These are phyloP conservation scores for Alternaria postmessia DNA, from an alignment of 2,329 filamentous ascomycete genomes.

Conservation along the genomic window DNA sequence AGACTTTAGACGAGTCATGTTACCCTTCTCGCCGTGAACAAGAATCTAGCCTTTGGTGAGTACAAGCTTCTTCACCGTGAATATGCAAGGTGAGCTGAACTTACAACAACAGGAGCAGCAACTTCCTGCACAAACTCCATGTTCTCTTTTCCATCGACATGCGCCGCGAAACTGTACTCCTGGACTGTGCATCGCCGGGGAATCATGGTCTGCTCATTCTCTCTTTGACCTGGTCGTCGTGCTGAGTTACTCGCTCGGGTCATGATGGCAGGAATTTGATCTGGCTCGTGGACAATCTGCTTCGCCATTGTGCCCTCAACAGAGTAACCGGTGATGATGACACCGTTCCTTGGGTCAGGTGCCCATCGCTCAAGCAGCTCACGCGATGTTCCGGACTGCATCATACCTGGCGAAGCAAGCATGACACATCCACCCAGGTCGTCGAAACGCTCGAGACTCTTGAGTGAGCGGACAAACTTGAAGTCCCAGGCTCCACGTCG, in stretches of 20 bases:
- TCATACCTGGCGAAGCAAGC: constrained; percentile 97
- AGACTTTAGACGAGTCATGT: constrained; percentile 97
- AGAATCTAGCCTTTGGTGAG: constrained; percentile 70
- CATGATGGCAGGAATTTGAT: constrained; percentile 94
- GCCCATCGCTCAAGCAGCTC: constrained; percentile 95
- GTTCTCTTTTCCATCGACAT: constrained; percentile 96
- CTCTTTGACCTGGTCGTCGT: constrained; percentile 69
- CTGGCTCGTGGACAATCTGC: constrained; percentile 91
- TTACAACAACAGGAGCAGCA: constrained; percentile 86
- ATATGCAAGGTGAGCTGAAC: constrained; percentile 49
- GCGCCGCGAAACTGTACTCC: constrained; percentile 94
- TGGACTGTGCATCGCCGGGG: constrained; percentile 91
- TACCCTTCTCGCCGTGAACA: constrained; percentile 95
- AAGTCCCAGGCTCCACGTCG: constrained; percentile 96
- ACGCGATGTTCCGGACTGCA: constrained; percentile 93
- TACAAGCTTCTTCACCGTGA: constrained; percentile 6
- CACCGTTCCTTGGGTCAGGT: constrained; percentile 94
- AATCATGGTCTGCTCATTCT: constrained; percentile 89
- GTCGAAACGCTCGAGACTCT: constrained; percentile 93
- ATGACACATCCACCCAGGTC: constrained; percentile 96
- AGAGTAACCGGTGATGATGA: constrained; percentile 97
- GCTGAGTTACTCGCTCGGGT: constrained; percentile 60
- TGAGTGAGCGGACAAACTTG: constrained; percentile 88
- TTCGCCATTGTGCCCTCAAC: constrained; percentile 99
- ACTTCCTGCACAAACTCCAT: constrained; percentile 97